Evolutionary conservation across 139 green algal species (phyloP).

Genomic region (Penium margaritaceum): DNA sequence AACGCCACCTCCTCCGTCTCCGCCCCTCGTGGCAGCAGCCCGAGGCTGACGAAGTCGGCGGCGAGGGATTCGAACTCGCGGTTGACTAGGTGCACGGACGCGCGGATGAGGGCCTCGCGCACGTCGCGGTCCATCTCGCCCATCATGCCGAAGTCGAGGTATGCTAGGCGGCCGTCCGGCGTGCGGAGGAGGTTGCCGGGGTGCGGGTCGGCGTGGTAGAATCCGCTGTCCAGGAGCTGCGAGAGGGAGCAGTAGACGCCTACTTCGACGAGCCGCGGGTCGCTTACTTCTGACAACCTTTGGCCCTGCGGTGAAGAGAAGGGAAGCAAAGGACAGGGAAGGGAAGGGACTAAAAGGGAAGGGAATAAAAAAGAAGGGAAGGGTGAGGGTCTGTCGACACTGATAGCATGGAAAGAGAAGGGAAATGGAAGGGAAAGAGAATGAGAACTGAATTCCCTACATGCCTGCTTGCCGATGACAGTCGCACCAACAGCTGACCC

Average conservation of each 20-base stretch:
- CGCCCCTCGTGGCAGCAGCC: constrained; percentile 16
- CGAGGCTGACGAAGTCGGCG: constrained; percentile 15
- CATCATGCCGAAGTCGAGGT: constrained; percentile 46
- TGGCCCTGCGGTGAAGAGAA: no score
- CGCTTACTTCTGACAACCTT: constrained; percentile 15
- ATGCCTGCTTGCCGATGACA: no score
- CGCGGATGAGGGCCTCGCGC: constrained; percentile 30
- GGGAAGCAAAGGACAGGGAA: no score
- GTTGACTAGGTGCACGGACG: constrained; percentile 43
- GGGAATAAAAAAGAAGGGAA: no score
- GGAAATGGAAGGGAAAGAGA: no score
- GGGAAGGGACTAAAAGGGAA: no score
- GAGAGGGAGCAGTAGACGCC: constrained; percentile 49
- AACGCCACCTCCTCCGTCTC: constrained; percentile 5
- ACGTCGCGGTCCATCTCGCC: constrained; percentile 27
- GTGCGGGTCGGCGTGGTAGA: constrained; percentile 50
- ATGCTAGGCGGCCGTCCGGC: constrained; percentile 35
- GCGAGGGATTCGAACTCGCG: constrained; percentile 31
- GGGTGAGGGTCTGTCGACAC: no score
- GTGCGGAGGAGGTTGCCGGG: constrained; percentile 47
- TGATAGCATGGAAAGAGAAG: no score
- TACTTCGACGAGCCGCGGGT: constrained; percentile 29
- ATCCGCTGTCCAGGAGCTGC: constrained; percentile 47
- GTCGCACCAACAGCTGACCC: no score
- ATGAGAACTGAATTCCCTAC: no score